Evolutionary conservation across 2,329 filamentous ascomycete species (phyloP).

Genomic region (Fusarium verrucosum): DNA sequence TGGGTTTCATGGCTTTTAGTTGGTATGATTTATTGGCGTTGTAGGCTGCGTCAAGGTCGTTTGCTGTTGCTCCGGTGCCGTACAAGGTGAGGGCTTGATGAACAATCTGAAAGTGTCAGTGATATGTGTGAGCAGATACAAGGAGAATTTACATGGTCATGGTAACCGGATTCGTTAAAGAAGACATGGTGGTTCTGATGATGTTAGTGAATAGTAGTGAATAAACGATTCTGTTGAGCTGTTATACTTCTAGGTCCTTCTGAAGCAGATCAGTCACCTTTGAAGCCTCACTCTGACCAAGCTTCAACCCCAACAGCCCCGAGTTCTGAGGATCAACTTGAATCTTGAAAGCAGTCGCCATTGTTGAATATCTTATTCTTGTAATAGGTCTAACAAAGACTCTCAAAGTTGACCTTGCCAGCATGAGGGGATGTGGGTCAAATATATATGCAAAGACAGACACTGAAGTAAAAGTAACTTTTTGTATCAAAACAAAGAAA

Average conservation of each 20-base stretch:
- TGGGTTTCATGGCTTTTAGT: conserved; percentile 57
- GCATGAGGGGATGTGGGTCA: conserved; percentile 16
- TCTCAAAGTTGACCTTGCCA: conserved; percentile 13
- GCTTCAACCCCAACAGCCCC: conserved; percentile 58
- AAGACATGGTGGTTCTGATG: conserved; percentile 72
- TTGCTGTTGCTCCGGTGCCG: conserved; percentile 73
- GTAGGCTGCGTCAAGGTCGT: conserved; percentile 71
- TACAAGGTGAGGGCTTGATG: conserved; percentile 82
- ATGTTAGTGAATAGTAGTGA: background rate
- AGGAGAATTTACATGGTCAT: conserved; percentile 73
- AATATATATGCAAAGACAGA: background rate
- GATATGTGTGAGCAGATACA: background rate
- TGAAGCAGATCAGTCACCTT: conserved; percentile 76
- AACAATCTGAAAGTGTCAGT: conserved; percentile 58
- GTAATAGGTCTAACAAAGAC: conserved; percentile 19
- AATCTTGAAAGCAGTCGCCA: conserved; percentile 61
- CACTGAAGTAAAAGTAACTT: background rate
- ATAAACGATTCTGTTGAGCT: background rate
- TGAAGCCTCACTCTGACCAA: conserved; percentile 67
- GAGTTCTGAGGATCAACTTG: conserved; percentile 59
- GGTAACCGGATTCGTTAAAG: conserved; percentile 79
- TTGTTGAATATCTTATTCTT: conserved; percentile 37
- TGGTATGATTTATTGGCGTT: conserved; percentile 74
- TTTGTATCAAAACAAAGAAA: background rate
- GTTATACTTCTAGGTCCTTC: conserved; percentile 70